Base-by-base conservation (phyloP, 805 yeast genomes). In the Yamadazyma sp. region DNA sequence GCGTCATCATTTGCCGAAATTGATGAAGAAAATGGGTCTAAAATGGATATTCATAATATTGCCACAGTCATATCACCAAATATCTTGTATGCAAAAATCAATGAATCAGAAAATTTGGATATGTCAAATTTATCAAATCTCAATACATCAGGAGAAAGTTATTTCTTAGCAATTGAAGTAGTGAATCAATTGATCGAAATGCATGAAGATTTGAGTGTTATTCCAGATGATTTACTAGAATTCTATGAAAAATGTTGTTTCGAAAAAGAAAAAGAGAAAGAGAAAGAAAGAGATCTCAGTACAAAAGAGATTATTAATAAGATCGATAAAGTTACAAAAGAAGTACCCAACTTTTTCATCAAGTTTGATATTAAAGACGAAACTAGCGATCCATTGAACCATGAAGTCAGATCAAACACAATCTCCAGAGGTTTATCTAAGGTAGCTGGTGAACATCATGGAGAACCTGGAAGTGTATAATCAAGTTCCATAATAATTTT, bases 61-160 rank as follows among this genome's bases (percentile, higher is more conserved):
- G 95, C 98, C 2, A 93, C 98, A 0, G 99, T 93, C 2, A 73
- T 93, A 32, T 85, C 97, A 0, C 99, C 99, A 1, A 93, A 89
- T 52, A 80, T 93, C 29, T 67, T 94, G 26, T 82, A 82, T 48
- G 60, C 82, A 1, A 74, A 72, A 42, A 50, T 49, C 4, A 58
- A 62, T 9, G 52, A 21, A 13, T 21, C 33, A 3, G 41, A 30
- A 12, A 27, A 14, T 22, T 9, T 33, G 37, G 17, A 29, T 35
- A 23, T 52, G 24, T 8, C 7, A 14, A 39, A 22, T 3, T n/a
- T 27, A n/a, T 8, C 26, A 13, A 19, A 24, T 19, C 27, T 51
- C 9, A 47, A 60, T 20, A 64, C 58, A 27, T 51, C 65, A 3
- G 77, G 91, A 25, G 93, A 86, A 44, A 75, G 76, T 17, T 88